phyloP scores from a whole-genome alignment of 129 eudicot species.

The carrot (Daucus carota) region DNA sequence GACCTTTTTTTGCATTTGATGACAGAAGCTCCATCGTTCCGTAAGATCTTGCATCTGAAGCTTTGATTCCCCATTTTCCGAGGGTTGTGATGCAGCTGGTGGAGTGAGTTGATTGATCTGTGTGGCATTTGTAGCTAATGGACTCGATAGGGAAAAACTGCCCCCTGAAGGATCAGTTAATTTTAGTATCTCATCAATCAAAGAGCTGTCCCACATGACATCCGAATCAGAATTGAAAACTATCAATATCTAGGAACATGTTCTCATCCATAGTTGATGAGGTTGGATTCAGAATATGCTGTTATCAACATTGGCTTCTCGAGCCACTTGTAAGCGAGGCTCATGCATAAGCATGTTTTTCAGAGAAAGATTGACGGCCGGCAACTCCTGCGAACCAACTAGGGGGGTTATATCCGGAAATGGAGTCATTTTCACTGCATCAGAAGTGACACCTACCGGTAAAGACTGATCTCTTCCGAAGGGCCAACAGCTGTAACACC shows the following conservation, averaged over 20 bases:
- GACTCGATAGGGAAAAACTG: slow-evolving; percentile 3
- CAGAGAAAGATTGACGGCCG: slow-evolving; percentile 11
- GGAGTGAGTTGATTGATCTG: slow-evolving; percentile 8
- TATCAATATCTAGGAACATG: slow-evolving; percentile 14
- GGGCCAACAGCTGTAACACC: background rate
- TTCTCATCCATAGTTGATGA: background rate
- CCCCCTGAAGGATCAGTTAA: slow-evolving; percentile 14
- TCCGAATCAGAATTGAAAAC: slow-evolving; percentile 14
- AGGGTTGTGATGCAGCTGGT: slow-evolving; percentile 1
- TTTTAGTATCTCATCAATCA: slow-evolving; percentile 13
- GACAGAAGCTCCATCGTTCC: slow-evolving; percentile 26
- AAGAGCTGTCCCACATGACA: slow-evolving; percentile 9
- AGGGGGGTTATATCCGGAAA: slow-evolving; percentile 6
- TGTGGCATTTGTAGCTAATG: background rate
- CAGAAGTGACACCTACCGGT: background rate
- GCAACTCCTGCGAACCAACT: slow-evolving; percentile 7
- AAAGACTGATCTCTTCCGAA: slow-evolving; percentile 11
- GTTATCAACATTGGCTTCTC: background rate
- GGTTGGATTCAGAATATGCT: slow-evolving; percentile 3
- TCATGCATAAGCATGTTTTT: slow-evolving; percentile 9
- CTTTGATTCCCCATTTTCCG: slow-evolving; percentile 17
- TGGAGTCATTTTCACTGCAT: background rate
- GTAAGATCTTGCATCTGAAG: slow-evolving; percentile 24
- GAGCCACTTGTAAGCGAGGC: background rate
- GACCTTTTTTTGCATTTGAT: slow-evolving; percentile 12